Percentiles rank a stretch among this genome's conserved stretches.
phyloP scores from a whole-genome alignment of 306 rosid species.

The Lithocarpus polystachyus region DNA sequence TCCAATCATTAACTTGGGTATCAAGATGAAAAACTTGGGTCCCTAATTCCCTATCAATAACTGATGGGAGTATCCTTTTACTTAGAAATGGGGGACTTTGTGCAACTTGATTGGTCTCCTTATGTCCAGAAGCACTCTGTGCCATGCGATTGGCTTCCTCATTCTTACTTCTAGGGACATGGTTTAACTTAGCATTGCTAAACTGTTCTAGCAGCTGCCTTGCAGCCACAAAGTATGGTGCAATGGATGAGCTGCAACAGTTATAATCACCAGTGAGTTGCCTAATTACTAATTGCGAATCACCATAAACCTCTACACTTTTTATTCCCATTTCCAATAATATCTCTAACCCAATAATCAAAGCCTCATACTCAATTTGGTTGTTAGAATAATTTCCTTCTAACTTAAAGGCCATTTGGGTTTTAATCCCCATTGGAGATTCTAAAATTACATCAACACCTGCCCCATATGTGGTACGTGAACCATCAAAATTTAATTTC shows the following conservation, averaged over 20 bases:
- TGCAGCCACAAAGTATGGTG: background rate
- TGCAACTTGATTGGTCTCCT: background rate
- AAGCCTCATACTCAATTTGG: background rate
- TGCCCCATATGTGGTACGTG: fast-evolving
- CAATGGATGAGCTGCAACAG: background rate
- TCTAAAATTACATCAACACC: background rate
- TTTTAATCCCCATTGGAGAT: too few relatives aligned
- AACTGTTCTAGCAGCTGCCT: too few relatives aligned
- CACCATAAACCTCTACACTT: background rate
- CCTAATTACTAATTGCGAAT: background rate
- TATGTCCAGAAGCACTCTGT: background rate
- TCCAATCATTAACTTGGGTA: too few relatives aligned
- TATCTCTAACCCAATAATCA: background rate
- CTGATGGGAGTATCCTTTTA: too few relatives aligned
- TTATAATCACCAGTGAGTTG: background rate
- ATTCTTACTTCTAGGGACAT: background rate
- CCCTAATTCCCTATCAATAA: too few relatives aligned
- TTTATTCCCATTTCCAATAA: background rate
- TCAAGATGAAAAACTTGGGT: too few relatives aligned
- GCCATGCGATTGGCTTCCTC: background rate
- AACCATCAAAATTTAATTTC: background rate
- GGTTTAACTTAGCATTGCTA: background rate
- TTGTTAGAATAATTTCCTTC: background rate
- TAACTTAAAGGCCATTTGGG: background rate
- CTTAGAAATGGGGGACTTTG: too few relatives aligned